phyloP scores from a whole-genome alignment of 1,284 basidiomycete genomes.

The Sanguinoderma infundibulare region DNA sequence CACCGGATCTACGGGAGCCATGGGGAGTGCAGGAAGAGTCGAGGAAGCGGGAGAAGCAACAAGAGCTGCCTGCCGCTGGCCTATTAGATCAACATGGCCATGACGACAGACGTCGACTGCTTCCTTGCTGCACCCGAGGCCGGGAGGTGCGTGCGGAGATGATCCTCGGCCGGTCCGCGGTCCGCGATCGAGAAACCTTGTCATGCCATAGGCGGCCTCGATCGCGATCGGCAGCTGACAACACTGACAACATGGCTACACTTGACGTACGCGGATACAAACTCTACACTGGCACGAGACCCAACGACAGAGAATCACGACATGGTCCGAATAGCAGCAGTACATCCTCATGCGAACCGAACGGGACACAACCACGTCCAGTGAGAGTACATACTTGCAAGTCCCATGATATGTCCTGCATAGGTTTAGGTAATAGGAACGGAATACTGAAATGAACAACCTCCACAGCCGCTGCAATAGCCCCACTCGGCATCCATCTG shows the following conservation, averaged over 20 bases:
- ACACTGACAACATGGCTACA: background rate
- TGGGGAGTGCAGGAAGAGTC: background rate
- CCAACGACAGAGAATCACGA: background rate
- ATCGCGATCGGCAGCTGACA: constrained; percentile 11
- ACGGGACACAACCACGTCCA: background rate
- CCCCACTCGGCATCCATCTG: background rate
- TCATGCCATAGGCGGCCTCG: background rate
- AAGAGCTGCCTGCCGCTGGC: background rate
- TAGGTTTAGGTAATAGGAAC: background rate
- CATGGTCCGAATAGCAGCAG: background rate
- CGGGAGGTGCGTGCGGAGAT: too few species aligned
- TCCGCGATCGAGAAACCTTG: background rate
- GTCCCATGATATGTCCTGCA: background rate
- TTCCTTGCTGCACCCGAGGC: too few species aligned
- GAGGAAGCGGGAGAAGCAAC: background rate
- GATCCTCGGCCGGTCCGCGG: too few species aligned
- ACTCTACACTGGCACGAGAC: background rate
- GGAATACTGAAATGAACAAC: background rate
- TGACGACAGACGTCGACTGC: too few species aligned
- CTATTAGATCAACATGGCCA: too few species aligned
- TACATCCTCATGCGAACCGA: background rate
- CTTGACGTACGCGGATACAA: background rate
- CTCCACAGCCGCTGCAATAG: background rate
- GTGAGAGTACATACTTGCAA: background rate
- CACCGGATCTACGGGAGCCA: constrained; percentile 19